Evolutionary conservation across 176 grass and related monocot genomes (phyloP).

Genomic region (Oropetium thomaeum): DNA sequence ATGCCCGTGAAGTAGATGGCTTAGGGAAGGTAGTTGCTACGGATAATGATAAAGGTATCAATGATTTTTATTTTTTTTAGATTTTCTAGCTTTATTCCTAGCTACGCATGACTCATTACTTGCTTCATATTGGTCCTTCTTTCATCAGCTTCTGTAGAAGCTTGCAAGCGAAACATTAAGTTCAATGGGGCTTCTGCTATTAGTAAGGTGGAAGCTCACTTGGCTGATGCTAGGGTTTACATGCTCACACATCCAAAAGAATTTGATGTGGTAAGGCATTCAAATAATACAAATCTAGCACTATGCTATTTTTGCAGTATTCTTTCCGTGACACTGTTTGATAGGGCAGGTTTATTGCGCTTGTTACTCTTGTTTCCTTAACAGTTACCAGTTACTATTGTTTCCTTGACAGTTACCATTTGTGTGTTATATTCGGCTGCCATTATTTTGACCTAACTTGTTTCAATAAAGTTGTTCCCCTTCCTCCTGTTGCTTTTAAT

Average conservation of each 20-base stretch:
- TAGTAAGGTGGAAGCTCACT: constrained; percentile 88
- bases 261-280: constrained; percentile 80
- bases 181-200: constrained; percentile 70
- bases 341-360: background rate
- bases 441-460: background rate
- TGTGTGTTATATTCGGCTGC: background rate
- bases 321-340: background rate
- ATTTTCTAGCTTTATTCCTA: constrained; percentile 1
- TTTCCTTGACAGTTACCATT: background rate
- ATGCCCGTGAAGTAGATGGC: constrained; percentile 75
- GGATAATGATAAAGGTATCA: constrained; percentile 96
- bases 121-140: constrained; percentile 30
- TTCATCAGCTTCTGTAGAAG: constrained; percentile 79
- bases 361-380: background rate
- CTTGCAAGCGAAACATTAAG: constrained; percentile 87
- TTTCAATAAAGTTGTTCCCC: background rate
- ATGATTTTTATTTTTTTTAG: constrained; percentile 12
- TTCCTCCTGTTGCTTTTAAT: background rate
- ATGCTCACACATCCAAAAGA: constrained; percentile 99
- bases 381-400: background rate
- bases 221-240: constrained; percentile 90
- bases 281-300: constrained; percentile 25
- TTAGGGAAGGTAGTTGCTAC: constrained; percentile 82
- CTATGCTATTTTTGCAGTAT: background rate
- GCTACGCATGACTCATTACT: background rate